phyloP scores from a whole-genome alignment of 164 flowering plant genomes.

The Tetracentron sinense region DNA sequence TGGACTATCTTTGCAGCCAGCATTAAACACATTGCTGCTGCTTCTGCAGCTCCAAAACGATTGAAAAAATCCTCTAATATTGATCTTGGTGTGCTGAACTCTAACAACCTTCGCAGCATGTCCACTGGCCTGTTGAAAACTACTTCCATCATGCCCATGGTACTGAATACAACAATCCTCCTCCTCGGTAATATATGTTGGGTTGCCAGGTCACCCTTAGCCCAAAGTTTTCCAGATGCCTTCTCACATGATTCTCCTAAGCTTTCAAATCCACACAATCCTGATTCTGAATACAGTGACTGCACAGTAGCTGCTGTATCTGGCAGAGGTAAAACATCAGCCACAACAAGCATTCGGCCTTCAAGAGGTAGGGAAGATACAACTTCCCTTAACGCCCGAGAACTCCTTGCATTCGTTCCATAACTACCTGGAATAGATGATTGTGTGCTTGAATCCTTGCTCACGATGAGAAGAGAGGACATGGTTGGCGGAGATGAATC shows the following conservation, averaged over 20 bases:
- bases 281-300: conserved; percentile 75
- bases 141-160: conserved; percentile 95
- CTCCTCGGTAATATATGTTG: conserved; percentile 93
- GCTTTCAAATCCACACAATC: conserved; percentile 47
- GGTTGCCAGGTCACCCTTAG: conserved; percentile 80
- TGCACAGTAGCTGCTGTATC: conserved; percentile 69
- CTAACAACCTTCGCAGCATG: conserved; percentile 72
- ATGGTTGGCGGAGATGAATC: conserved; percentile 78
- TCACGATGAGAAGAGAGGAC: conserved; percentile 82
- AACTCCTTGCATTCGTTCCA: conserved; percentile 52
- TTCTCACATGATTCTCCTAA: conserved; percentile 63
- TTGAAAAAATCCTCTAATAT: conserved; percentile 84
- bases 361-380: conserved; percentile 81
- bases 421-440: conserved; percentile 44
- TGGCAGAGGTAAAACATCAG: conserved; percentile 71
- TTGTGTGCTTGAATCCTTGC: conserved; percentile 63
- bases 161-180: conserved; percentile 75
- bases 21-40: conserved; percentile 95
- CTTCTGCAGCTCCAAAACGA: conserved; percentile 96
- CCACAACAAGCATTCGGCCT: conserved; percentile 91
- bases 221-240: conserved; percentile 71
- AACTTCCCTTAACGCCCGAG: conserved; percentile 76
- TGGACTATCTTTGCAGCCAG: conserved; percentile 75
- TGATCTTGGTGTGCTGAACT: conserved; percentile 73
- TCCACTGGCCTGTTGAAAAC: conserved; percentile 94